Percentiles rank a stretch among this genome's conserved stretches.
phyloP scores from a whole-genome alignment of 495 filamentous ascomycete genomes.

The Podospora conica region DNA sequence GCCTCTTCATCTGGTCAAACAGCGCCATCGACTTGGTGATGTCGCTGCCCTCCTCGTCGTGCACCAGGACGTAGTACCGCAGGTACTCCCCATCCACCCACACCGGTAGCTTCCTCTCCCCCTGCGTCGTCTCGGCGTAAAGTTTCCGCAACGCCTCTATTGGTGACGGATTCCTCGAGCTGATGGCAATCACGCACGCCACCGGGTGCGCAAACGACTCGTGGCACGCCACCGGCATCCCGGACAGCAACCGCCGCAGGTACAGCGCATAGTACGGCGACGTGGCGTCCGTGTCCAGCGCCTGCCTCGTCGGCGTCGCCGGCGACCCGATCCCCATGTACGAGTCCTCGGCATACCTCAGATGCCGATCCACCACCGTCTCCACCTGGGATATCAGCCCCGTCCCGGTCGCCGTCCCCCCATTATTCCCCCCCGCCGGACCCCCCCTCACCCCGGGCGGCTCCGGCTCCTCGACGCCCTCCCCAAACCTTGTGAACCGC shows the following conservation, averaged over 20 bases:
- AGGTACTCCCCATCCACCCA: slow-evolving; percentile 89
- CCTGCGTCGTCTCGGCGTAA: slow-evolving; percentile 68
- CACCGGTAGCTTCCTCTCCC: slow-evolving; percentile 58
- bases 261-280: slow-evolving; percentile 74
- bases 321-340: slow-evolving; percentile 35
- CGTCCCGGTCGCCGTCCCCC: slow-evolving; percentile 14
- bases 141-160: slow-evolving; percentile 78
- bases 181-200: slow-evolving; percentile 92
- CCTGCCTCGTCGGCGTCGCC: slow-evolving; percentile 31
- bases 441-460: slow-evolving; percentile 31
- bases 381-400: slow-evolving; percentile 37
- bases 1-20: slow-evolving; percentile 96
- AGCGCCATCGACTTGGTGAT: slow-evolving; percentile 79
- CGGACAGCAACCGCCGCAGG: slow-evolving; percentile 74
- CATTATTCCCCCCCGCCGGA: slow-evolving; percentile 19
- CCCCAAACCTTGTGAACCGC: slow-evolving; percentile 65
- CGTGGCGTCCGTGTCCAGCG: slow-evolving; percentile 34
- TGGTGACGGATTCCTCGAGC: slow-evolving; percentile 71
- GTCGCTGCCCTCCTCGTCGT: slow-evolving; percentile 92
- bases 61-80: slow-evolving; percentile 93
- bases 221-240: slow-evolving; percentile 66
- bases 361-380: slow-evolving; percentile 46
- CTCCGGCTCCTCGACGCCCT: slow-evolving; percentile 52
- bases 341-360: slow-evolving; percentile 46
- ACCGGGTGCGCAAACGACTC: slow-evolving; percentile 95